Percentiles rank a stretch among this genome's conserved stretches.
Evolutionary conservation across 1,139 yeast genomes (phyloP).

Genomic region (Blastobotrys serpentis): DNA sequence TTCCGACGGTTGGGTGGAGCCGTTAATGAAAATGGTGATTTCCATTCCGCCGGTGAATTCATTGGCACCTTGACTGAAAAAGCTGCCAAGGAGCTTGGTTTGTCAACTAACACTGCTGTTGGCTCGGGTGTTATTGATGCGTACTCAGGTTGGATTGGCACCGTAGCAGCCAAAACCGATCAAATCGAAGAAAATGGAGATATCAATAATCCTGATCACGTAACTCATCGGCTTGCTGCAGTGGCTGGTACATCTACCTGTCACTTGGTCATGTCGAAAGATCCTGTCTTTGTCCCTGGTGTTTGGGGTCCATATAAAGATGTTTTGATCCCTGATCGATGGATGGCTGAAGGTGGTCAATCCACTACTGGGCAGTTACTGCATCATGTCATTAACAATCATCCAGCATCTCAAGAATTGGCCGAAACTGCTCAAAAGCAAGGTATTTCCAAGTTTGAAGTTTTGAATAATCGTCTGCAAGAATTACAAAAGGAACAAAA

Average conservation of each 20-base stretch:
- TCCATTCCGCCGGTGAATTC: constrained; percentile 82
- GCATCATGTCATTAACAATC: constrained; percentile 85
- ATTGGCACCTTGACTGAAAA: constrained; percentile 66
- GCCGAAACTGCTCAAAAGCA: constrained; percentile 59
- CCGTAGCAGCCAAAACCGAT: constrained; percentile 81
- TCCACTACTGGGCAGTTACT: constrained; percentile 93
- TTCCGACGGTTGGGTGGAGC: constrained; percentile 83
- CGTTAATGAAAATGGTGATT: constrained; percentile 65
- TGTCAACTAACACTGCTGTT: constrained; percentile 74
- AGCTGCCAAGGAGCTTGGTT: constrained; percentile 83
- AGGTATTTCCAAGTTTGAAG: constrained; percentile 75
- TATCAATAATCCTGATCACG: constrained; percentile 46
- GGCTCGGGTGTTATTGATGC: constrained; percentile 98
- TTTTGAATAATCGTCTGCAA: constrained; percentile 72
- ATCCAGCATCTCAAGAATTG: constrained; percentile 80
- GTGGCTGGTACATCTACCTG: constrained; percentile 99
- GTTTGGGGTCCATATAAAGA: constrained; percentile 99
- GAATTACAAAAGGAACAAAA: constrained; percentile 55
- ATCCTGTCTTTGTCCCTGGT: constrained; percentile 88
- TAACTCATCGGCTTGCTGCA: constrained; percentile 88
- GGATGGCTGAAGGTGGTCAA: constrained; percentile 99
- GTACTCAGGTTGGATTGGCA: constrained; percentile 98
- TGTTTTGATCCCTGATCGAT: constrained; percentile 79
- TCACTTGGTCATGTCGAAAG: constrained; percentile 82
- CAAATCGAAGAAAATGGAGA: constrained; percentile 13